A percentile compares a stretch with the other conserved stretches of the same genome.
Conservation (phyloP, 2,329 filamentous ascomycete species). For the Colletotrichum kahawae region DNA sequence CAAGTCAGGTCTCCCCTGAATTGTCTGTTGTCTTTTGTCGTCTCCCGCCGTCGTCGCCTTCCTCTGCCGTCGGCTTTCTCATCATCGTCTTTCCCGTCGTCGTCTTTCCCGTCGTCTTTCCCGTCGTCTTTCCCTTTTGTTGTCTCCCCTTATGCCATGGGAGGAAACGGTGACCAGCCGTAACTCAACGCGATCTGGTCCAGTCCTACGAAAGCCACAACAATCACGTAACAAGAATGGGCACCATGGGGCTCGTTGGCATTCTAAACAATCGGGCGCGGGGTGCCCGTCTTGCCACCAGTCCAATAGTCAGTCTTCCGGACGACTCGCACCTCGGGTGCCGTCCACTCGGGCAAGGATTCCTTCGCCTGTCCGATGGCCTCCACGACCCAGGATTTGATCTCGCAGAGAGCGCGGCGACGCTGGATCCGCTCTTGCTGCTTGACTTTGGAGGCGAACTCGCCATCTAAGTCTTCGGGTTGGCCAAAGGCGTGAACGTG, state of each 20-base stretch:
- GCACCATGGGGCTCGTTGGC: not conserved
- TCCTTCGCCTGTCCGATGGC: not conserved
- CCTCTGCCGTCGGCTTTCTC: too few relatives aligned
- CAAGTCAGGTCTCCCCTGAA: not conserved
- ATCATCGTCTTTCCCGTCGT: not conserved
- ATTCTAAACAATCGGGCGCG: not conserved
- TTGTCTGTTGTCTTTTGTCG: not conserved
- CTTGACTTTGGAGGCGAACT: not conserved
- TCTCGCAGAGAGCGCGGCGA: not conserved
- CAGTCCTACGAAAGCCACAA: not conserved
- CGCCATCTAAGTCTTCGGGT: not conserved
- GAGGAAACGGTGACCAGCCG: not conserved
- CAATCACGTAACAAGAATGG: not conserved
- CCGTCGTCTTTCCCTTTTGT: not conserved
- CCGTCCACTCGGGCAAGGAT: not conserved
- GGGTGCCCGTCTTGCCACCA: not conserved
- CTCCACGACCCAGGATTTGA: not conserved
- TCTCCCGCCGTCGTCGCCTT: not conserved
- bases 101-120: not conserved
- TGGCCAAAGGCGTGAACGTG: not conserved
- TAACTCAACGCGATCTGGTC: not conserved
- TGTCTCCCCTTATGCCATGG: not conserved
- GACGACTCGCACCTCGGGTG: conserved; percentile 1
- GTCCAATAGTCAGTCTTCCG: conserved; percentile 7
- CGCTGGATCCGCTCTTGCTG: not conserved